Evolutionary conservation across 2,329 filamentous ascomycete genomes (phyloP), one percentile per base, ranked within the genome.

Genomic region (Aspergillus sp.): DNA sequence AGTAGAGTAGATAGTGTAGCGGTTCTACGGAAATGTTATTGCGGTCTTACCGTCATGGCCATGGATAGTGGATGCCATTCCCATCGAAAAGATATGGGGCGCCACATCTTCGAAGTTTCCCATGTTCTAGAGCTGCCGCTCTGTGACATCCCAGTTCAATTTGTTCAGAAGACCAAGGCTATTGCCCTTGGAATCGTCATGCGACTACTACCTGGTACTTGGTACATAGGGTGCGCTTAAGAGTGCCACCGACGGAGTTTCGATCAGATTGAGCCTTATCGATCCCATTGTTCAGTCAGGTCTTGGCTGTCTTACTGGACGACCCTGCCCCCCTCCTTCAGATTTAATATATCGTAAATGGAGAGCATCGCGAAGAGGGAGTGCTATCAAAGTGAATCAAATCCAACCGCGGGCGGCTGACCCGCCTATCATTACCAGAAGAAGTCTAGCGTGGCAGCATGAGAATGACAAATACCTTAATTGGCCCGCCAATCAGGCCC

Each of bases 381-480:
- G 18, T 49, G 45, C 36, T 29, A 50, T 42, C n/a, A 29, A 29
- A 29, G 26, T 29, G 26, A 29, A 29, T 1, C 26, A 46, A 57
- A 50, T 11, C 24, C 45, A 45, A 55, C 14, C 24, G 47, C 18
- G 24, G 14, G 20, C 32, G 32, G 36, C 36, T 42, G 36, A 20
- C 22, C 59, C 59, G 64, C 50, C 54, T 59, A 67, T 67, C 65
- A 56, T 65, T 65, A 3, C 64, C 60, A 12, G 47, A 62, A 63
- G n/a, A 9, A 18, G 29, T 32, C 42, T 58, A 49, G 58, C 20
- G 3, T 32, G 32, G 60, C 56, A 10, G 51, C 55, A 53, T 49
- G 52, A 62, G 45, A 65, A 67, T 68, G 64, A 67, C 66, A 68
- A 68, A 68, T 68, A 67, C 61, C 64, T 67, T 67, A 66, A 57